Evolutionary conservation across 1,139 yeast genomes (phyloP), one percentile per base, ranked within the genome.

Genomic region (Yamadazyma membranifaciens): DNA sequence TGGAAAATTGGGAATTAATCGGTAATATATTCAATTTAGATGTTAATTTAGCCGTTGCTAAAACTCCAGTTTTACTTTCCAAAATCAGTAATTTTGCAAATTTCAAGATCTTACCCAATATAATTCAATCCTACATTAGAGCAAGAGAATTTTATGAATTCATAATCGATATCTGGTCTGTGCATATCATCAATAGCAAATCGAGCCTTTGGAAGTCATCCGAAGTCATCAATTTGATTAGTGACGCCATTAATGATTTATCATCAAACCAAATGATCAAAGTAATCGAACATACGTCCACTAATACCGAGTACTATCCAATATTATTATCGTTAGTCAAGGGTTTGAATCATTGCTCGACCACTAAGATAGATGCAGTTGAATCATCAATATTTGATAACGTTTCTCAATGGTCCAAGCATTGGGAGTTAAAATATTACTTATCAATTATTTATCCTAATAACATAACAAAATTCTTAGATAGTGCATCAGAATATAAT

Each of bases 131-230:
- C 9, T 76, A 72, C 52, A 64, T 71, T 4, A 74, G 67, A 48
- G 83, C 83, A 6, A 75, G 94, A 64, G 88, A 83, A 40, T 63
- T 80, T 33, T 61, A 60, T 9, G 58, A 60, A 4, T 83, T 84
- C 48, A 65, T 80, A 37, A 57, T 62, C 3, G 45, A 51, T 0
- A 56, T 69, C 11, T 82, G 86, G 83, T 60, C 64, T 4, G 17
- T 24, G 3, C 24, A 31, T 4, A 28, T 32, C 6, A 25, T 22
- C 16, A 9, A 31, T 10, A 9, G 12, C 14, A 31, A 40, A 31
- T 11, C 16, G 12, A 41, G 9, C 4, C 3, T 55, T 32, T 65
- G 75, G 64, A 49, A 44, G 9, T 54, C 65, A 2, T 47, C 50
- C 2, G 54, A 51, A 2, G 68, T 76, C 35, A 50, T 69, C 1